Percentiles rank a stretch among this genome's conserved stretches.
These are phyloP conservation scores for Bolboschoenus planiculmis DNA, from an alignment of 176 grass and related monocot species.

Conservation along the genomic window DNA sequence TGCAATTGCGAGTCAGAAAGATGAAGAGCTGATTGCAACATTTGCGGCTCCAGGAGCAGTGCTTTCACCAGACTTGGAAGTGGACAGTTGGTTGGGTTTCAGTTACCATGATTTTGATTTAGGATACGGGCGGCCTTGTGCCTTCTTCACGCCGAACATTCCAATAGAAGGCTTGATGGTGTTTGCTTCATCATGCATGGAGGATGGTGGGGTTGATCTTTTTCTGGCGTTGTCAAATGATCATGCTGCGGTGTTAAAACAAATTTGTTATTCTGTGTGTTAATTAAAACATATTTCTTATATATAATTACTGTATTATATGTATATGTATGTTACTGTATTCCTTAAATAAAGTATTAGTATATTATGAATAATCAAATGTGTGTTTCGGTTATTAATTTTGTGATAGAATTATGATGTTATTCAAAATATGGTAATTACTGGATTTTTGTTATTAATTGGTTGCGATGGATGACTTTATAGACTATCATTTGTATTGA, in stretches of 20 bases:
- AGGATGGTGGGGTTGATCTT: slow-evolving; percentile 34
- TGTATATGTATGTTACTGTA: too few relatives aligned
- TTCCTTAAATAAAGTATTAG: too few relatives aligned
- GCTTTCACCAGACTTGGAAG: slow-evolving; percentile 28
- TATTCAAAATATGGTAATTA: too few relatives aligned
- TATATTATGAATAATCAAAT: too few relatives aligned
- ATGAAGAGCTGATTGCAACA: slow-evolving; percentile 21
- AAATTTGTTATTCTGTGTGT: slow-evolving; percentile 36
- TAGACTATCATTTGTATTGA: too few relatives aligned
- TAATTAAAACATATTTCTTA: too few relatives aligned
- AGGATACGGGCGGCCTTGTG: slow-evolving; percentile 27
- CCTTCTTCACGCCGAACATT: slow-evolving; percentile 28
- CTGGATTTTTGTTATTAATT: too few relatives aligned
- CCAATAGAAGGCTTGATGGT: slow-evolving; percentile 42
- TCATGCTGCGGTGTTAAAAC: slow-evolving; percentile 21
- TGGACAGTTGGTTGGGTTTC: slow-evolving; percentile 43
- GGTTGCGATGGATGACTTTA: too few relatives aligned
- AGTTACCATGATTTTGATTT: slow-evolving; percentile 34
- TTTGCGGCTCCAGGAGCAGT: slow-evolving; percentile 2
- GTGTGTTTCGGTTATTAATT: too few relatives aligned
- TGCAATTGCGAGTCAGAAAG: background rate
- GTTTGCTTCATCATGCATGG: slow-evolving; percentile 28
- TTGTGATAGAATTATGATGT: too few relatives aligned
- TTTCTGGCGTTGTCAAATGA: slow-evolving; percentile 34
- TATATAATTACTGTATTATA: too few relatives aligned